Base-by-base conservation (phyloP, 2,329 filamentous ascomycete genomes). In the Anisogramma anomala region DNA sequence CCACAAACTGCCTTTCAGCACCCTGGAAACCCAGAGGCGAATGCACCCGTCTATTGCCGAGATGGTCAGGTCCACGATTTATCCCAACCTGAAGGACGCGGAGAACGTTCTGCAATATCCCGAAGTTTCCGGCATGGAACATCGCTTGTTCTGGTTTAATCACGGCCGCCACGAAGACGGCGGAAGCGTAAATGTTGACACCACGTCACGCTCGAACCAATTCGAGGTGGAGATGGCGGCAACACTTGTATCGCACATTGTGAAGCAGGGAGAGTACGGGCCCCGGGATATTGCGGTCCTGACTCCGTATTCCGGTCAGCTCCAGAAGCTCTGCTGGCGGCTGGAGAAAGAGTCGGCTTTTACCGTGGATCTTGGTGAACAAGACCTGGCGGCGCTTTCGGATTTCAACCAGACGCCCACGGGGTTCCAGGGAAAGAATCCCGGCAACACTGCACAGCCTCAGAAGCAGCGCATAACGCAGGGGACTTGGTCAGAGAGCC, bases 261-360 rank as follows among this genome's bases (percentile, higher is more conserved):
- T 81, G 4, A 65, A 68, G 0, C 82, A 87, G 52, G 80, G 80
- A 0, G 53, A 50, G 0, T 85, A 87, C 53, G 56, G 54, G 0
- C 57, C 60, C 0, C 64, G 63, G 0, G 77, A 86, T 2, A 82
- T 88, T 43, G 79, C 81, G 0, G 73, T 89, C 0, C 53, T 88
- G 5, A 86, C 82, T 0, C 77, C 77, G 0, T 82, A 82, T 44
- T 56, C 68, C 0, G 75, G 74, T 0, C 77, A 82, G 46, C 56
- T 75, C 2, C 62, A 68, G 4, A 66, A 67, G 36, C 61, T 82
- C 1, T 67, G 68, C 2, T 51, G 51, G 2, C 55, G 52, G 2
- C 58, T 81, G 52, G 52, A 57, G 15, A 5, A 8, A 11, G 44
- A 46, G 1, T 53, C 45, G 2, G 60, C 65, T 3, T 79, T 78